Evolutionary conservation across 2,329 filamentous ascomycete species (phyloP), one percentile per base, ranked within the genome.

Genomic region (Botrytis tulipae): DNA sequence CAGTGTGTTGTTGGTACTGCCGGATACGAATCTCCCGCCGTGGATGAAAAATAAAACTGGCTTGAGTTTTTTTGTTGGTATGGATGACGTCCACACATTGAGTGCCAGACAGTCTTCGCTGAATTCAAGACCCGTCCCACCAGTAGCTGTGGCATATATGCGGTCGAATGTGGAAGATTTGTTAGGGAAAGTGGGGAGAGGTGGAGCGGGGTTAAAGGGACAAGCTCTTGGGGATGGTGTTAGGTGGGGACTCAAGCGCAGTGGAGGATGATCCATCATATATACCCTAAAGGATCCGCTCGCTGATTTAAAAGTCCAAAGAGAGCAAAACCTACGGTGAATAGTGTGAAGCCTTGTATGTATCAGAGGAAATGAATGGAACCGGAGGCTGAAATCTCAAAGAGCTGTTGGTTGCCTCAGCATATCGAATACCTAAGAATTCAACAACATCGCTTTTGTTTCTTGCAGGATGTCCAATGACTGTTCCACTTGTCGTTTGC

Each of bases 1-100:
- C 1, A 67, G 32, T 1, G 60, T 80, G 32, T 80, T 81, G 67
- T 82, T 79, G 0, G 83, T 81, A 74, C 80, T 82, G 70, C 84
- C 84, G 63, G 79, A 79, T 3, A 76, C 78, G 70, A 84, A 85
- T 1, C 80, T 83, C 12, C 84, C 84, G 3, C 84, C 84, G 66
- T 83, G 81, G 12, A 86, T 82, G 82, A 83, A 86, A 16, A 86
- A 80, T 42, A 85, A 74, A 35, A 86, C 84, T 6, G 84, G 79
- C 59, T 83, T 85, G 48, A 81, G 80, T 35, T 73, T 69, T 4
- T 79, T 79, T 10, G 79, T 77, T 3, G 76, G 77, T 59, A 81
- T 78, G n/a, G 80, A 76, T 42, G 80, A 75, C 6, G 80, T 78
- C 82, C 82, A 84, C 14, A 84, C 77, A 72, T 84, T 84, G 42